phyloP scores from a whole-genome alignment of 2,329 filamentous ascomycete species.

The Lecanoromycetidae sp. region DNA sequence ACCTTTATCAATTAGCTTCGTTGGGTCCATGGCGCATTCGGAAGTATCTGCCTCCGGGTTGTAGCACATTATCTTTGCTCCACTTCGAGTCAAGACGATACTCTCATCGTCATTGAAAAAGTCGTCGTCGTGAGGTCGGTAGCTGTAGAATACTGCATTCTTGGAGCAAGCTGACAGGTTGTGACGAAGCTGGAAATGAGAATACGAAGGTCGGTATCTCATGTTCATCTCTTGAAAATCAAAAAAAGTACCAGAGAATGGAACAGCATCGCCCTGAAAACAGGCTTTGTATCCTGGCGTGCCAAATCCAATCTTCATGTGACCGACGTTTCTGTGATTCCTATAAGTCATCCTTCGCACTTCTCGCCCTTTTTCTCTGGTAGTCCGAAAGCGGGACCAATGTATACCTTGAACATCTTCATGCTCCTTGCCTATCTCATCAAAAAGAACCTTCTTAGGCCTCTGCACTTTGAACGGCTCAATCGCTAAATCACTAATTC shows the following conservation, averaged over 20 bases:
- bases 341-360: constrained; percentile 23
- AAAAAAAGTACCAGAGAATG: constrained; percentile 36
- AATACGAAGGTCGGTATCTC: constrained; percentile 37
- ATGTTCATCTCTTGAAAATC: constrained; percentile 39
- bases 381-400: constrained; percentile 24
- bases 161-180: constrained; percentile 42
- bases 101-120: background rate
- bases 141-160: constrained; percentile 43
- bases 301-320: background rate
- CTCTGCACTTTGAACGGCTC: background rate
- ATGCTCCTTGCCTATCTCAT: constrained; percentile 11
- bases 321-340: constrained; percentile 9
- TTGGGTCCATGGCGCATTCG: constrained; percentile 38
- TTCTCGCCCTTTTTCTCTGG: constrained; percentile 20
- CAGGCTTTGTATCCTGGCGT: constrained; percentile 17
- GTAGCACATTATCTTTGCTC: constrained; percentile 33
- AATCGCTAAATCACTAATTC: constrained; percentile 9
- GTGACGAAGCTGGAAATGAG: constrained; percentile 50
- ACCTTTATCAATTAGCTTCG: constrained; percentile 27
- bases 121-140: constrained; percentile 23
- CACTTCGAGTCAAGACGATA: background rate
- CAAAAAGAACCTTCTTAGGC: constrained; percentile 1
- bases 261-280: constrained; percentile 19
- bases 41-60: constrained; percentile 34
- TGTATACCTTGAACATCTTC: constrained; percentile 28